phyloP scores from a whole-genome alignment of 495 filamentous ascomycete species.

The Tetracladium marchalianum region DNA sequence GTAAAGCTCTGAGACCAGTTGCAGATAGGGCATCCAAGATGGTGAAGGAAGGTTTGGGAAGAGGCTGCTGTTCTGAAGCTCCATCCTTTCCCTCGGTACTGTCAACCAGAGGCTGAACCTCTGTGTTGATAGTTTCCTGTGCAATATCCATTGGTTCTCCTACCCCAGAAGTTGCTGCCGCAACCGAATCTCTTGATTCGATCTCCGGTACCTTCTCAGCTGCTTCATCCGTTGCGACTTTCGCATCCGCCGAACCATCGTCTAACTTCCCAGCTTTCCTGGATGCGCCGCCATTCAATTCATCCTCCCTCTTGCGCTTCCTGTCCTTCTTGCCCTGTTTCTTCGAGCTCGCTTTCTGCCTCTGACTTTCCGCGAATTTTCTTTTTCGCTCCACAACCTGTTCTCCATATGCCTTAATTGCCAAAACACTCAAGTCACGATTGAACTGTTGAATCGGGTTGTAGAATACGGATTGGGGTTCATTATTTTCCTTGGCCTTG shows the following conservation, averaged over 20 bases:
- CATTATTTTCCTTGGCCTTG: conserved; percentile 30
- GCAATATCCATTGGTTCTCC: background rate
- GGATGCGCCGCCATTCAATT: conserved; percentile 1
- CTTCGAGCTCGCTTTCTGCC: conserved; percentile 25
- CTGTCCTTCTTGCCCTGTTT: conserved; percentile 39
- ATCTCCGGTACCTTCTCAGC: background rate
- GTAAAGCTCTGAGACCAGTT: conserved; percentile 82
- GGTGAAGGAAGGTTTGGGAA: conserved; percentile 39
- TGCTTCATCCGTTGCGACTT: background rate
- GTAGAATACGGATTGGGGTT: conserved; percentile 80
- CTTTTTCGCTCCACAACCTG: conserved; percentile 44
- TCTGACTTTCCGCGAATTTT: conserved; percentile 24
- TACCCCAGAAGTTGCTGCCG: background rate
- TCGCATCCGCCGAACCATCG: background rate
- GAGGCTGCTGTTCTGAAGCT: background rate
- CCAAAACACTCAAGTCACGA: conserved; percentile 84
- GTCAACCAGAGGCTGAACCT: background rate
- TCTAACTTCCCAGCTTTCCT: conserved; percentile 17
- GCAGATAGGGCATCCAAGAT: conserved; percentile 94
- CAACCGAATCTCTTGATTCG: background rate
- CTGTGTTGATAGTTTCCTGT: background rate
- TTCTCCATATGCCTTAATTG: conserved; percentile 76
- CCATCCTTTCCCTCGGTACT: background rate
- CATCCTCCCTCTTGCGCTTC: conserved; percentile 32
- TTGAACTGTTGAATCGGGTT: conserved; percentile 99